These are phyloP conservation scores for Zygosaccharomyces gambellarensis DNA, from an alignment of 805 yeast genomes.

Conservation along the genomic window DNA sequence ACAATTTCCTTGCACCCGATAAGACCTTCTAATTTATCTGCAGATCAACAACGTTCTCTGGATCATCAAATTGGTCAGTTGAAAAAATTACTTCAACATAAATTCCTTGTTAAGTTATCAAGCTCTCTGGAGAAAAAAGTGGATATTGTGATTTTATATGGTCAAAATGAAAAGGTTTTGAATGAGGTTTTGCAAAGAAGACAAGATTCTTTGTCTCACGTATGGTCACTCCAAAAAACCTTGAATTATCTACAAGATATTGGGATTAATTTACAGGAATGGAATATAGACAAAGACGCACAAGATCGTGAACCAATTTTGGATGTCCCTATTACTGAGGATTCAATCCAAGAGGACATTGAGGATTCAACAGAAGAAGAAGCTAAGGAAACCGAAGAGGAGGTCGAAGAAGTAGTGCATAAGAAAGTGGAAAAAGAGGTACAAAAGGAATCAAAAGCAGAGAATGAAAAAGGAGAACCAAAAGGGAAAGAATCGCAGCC, in stretches of 20 bases:
- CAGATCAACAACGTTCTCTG: not conserved
- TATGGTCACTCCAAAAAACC: conserved; percentile 20
- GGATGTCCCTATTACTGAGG: not conserved
- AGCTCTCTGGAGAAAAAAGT: conserved; percentile 7
- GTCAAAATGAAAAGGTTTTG: conserved; percentile 3
- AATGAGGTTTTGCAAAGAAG: conserved; percentile 1
- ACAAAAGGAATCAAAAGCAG: not conserved
- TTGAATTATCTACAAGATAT: conserved; percentile 17
- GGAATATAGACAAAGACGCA: conserved; percentile 1
- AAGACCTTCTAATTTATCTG: not conserved
- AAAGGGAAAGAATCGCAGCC: not conserved
- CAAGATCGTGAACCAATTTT: conserved; percentile 3
- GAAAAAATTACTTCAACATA: conserved; percentile 6
- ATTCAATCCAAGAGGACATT: not conserved
- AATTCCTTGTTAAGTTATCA: conserved; percentile 10
- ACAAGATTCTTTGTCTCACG: conserved; percentile 1
- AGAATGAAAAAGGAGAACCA: not conserved
- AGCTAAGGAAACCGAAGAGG: not conserved
- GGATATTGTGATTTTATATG: conserved; percentile 5
- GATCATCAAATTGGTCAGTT: conserved; percentile 5
- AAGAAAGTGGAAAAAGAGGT: not conserved
- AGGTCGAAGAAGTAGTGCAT: not conserved
- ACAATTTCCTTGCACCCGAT: conserved; percentile 9
- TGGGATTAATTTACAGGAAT: conserved; percentile 7
- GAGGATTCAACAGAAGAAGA: not conserved